Conservation (phyloP, 2,329 filamentous ascomycete genomes). For the Xylariaceae sp. region DNA sequence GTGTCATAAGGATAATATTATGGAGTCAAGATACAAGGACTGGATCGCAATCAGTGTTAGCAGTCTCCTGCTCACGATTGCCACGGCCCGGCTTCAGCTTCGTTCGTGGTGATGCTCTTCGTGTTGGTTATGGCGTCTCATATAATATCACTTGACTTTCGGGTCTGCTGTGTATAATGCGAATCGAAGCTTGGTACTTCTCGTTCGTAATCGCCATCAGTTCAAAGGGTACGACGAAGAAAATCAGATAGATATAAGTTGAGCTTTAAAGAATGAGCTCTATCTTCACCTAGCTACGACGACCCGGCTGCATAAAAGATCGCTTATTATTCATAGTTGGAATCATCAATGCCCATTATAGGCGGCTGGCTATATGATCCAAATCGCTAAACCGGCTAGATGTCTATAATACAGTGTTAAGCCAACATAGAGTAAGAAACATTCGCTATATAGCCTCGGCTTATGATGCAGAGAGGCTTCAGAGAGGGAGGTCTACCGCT, state of each 20-base stretch:
- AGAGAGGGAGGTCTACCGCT: background rate
- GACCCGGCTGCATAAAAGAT: background rate
- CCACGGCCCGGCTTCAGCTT: too few species aligned
- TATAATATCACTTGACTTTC: background rate
- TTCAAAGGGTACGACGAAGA: background rate
- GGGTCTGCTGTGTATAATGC: background rate
- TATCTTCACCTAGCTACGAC: background rate
- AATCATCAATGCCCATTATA: background rate
- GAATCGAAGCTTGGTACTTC: background rate
- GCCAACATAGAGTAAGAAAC: background rate
- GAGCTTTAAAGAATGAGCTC: background rate
- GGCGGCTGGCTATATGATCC: background rate
- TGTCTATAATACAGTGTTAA: slow-evolving; percentile 15
- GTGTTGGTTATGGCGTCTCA: too few species aligned
- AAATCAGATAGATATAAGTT: background rate
- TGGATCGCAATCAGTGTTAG: too few species aligned
- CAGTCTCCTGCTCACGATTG: too few species aligned
- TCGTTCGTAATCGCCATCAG: background rate
- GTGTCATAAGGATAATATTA: too few species aligned
- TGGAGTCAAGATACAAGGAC: too few species aligned
- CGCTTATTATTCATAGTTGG: background rate
- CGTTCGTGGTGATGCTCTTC: too few species aligned
- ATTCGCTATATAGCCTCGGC: background rate
- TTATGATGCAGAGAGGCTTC: background rate
- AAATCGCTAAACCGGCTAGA: slow-evolving; percentile 2